A percentile compares a stretch with the other conserved stretches of the same genome.
Conservation (phyloP, 1,284 basidiomycete genomes). For the Puccinia coronata region DNA sequence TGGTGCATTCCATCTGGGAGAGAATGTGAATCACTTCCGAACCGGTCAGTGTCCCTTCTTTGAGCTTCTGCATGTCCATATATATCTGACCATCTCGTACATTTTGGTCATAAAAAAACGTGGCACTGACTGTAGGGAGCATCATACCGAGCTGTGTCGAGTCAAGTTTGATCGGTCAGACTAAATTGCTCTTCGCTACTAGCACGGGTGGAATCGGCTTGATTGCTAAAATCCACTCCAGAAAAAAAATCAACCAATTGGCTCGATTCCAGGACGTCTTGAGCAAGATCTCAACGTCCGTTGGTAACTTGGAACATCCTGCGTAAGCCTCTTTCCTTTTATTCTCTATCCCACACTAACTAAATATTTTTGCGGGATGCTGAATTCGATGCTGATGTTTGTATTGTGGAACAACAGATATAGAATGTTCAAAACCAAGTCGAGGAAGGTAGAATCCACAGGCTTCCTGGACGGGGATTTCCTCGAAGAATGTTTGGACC, state of each 20-base stretch:
- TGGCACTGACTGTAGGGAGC: slow-evolving; percentile 3
- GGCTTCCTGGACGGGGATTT: slow-evolving; percentile 39
- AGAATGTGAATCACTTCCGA: slow-evolving; percentile 44
- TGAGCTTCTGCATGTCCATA: neutral
- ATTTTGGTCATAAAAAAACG: neutral
- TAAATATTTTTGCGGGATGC: neutral
- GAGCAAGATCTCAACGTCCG: neutral
- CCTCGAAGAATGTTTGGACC: slow-evolving; percentile 4
- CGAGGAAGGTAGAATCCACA: neutral
- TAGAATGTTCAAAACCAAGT: slow-evolving; percentile 39
- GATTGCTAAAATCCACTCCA: slow-evolving; percentile 17
- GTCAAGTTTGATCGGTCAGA: neutral
- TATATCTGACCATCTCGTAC: neutral
- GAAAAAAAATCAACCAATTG: slow-evolving; percentile 3
- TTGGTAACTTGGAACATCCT: slow-evolving; percentile 13
- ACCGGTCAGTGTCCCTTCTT: slow-evolving; percentile 8
- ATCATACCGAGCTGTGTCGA: slow-evolving; percentile 13
- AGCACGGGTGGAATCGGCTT: slow-evolving; percentile 36
- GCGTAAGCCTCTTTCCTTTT: neutral
- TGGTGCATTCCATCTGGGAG: slow-evolving; percentile 33
- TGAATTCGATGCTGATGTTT: neutral
- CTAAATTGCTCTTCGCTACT: slow-evolving; percentile 41
- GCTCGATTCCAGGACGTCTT: slow-evolving; percentile 3
- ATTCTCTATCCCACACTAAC: too few relatives aligned
- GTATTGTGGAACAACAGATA: slow-evolving; percentile 19